Base-by-base conservation (phyloP, 2,329 filamentous ascomycete genomes). In the Penicillium fuscoglaucum region DNA sequence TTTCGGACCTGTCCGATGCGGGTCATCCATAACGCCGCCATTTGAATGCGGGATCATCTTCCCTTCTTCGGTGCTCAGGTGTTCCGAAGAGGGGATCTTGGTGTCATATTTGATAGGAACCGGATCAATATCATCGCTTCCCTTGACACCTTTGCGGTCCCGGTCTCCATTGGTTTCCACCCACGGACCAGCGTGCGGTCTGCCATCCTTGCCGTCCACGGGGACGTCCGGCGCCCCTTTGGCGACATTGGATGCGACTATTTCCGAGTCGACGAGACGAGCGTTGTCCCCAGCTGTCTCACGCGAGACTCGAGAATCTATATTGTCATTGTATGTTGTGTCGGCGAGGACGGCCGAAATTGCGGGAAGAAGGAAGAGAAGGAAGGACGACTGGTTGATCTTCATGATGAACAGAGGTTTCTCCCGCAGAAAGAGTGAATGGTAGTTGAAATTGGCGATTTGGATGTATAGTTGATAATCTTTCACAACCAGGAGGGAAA, bases 21-120 rank as follows among this genome's bases (percentile, higher is more conserved):
- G 90, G 74, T 97, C 93, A 70, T 96, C 90, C 93, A 97, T 97
- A 58, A 97, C 91, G 41, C 93, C 91, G 72, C 96, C 83, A 59
- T 86, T 84, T 37, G 80, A 82, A 61, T 82, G 76, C 3, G 84
- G 81, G 28, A 84, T 80, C 40, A 67, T 54, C 37, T 71, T 69
- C 10, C 75, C 75, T 55, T 73, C 72, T 31, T 61, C n/a, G 57
- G 77, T 69, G 47, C 66, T 86, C 66, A 72, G 52, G 57, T 74
- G 74, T 28, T 66, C 70, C 24, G 67, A 65, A n/a, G 65, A 67
- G 24, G 63, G 61, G 44, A 64, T 66, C 57, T 63, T 74, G 49
- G 53, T 51, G 28, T 68, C 66, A 12, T 55, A 62, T 35, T 64
- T 70, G 26, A 57, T 31, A 17, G 64, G 49, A 37, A 71, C 73